Base-by-base conservation (phyloP, 2,329 filamentous ascomycete genomes). In the Herpomyces periplanetae region DNA sequence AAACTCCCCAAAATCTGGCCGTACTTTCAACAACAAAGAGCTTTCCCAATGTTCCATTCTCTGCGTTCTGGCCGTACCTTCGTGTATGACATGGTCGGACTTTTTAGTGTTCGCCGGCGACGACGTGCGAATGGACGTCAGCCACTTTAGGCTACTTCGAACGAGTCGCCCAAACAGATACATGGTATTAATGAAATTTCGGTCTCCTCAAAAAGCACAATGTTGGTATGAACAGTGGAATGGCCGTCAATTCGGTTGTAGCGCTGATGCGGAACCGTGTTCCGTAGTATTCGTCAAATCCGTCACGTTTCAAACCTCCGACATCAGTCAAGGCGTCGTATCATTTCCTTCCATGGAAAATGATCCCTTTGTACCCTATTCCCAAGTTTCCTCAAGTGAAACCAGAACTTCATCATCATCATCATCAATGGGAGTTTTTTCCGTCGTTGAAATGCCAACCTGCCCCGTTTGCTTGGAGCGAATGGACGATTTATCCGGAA, bases 401-500 rank as follows among this genome's bases (percentile, higher is more conserved):
- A n/a, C n/a, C n/a, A n/a, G n/a, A n/a, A n/a, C 17, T 5, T 12
- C 6, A 5, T 55, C 7, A 49, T 49, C 2, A 44, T 42, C 4
- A 61, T 40, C 53, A n/a, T 51, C 57, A 6, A 57, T 57, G n/a
- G 54, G 54, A 2, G 87, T 75, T 1, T 65, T 73, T 1, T 63
- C 66, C 19, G 47, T 91, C 2, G 51, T 87, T 20, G 80, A 96
- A 39, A 44, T 96, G 6, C 80, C 80, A 2, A 91, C 80, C 1
- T 96, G 80, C 27, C 73, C 80, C 0, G 80, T 96, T 5, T 96
- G 80, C 28, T 49, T 96, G 3, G 80, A 96, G 36, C 61, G 75
- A 18, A 96, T 96, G 80, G 80, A 96, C 31, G 75, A 91, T 35
- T 88, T 73, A 0, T 84, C 71, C 0, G 80, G 80, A 0, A 46